These are phyloP conservation scores for Galerina sulciceps DNA, from an alignment of 768 basidiomycete genomes.

Conservation along the genomic window DNA sequence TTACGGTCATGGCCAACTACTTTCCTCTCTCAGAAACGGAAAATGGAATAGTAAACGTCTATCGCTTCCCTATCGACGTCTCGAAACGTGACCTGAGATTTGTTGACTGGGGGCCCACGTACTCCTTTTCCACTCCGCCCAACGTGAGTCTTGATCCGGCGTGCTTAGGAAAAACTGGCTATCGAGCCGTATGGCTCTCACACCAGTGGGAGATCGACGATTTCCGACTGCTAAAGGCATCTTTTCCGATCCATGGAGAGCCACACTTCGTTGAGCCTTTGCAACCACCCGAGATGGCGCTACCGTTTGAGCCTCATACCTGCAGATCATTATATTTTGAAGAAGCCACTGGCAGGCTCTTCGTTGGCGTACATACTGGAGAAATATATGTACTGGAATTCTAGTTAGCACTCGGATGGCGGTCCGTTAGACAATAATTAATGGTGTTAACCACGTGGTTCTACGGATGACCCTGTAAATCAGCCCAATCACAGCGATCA, in stretches of 20 bases:
- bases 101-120: constrained; percentile 11
- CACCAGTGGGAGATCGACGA: constrained; percentile 53
- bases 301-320: constrained; percentile 54
- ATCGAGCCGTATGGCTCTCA: constrained; percentile 57
- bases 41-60: constrained; percentile 17
- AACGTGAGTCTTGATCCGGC: constrained; percentile 33
- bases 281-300: constrained; percentile 47
- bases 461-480: constrained; percentile 9
- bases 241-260: constrained; percentile 33
- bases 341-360: constrained; percentile 56
- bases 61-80: constrained; percentile 22
- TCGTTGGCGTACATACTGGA: constrained; percentile 54
- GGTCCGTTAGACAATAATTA: neutral
- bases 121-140: constrained; percentile 26
- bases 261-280: constrained; percentile 35
- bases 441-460: constrained; percentile 20
- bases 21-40: constrained; percentile 16
- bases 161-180: constrained; percentile 46
- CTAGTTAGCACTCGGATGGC: constrained; percentile 14
- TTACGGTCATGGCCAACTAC: constrained; percentile 19
- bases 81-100: constrained; percentile 2
- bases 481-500: constrained; percentile 9
- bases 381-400: constrained; percentile 54
- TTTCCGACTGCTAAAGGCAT: constrained; percentile 55
- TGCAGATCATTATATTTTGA: constrained; percentile 57